Base-by-base conservation (phyloP, 345 rosid species). In the Eucalyptus dawsonii region DNA sequence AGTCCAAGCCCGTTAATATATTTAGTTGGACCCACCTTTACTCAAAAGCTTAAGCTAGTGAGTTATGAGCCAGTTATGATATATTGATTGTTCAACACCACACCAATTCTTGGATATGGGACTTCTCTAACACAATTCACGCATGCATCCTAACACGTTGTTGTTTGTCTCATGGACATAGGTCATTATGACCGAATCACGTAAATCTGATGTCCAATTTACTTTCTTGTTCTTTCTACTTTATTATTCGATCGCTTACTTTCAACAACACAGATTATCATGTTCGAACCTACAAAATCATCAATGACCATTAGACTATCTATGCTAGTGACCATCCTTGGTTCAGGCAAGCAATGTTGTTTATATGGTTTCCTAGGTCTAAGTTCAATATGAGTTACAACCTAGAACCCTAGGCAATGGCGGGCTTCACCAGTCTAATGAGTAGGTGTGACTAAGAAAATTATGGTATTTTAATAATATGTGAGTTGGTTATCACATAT, bases 281-380 rank as follows among this genome's bases (percentile, higher is more conserved):
- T 88, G 92, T 97, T 96, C 88, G 94, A 92, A 86, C 96, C 98
- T 96, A 94, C 87, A 81, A 88, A 15, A 27, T 86, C 58, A 60
- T 60, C 86, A 27, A 47, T 44, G 31, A 60, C 34, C 16, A 27
- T 27, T 7, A 60, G 16, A 60, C 69, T 60, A 5, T 60, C 31
- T 27, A 60, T 60, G 69, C 69, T 6, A 60, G 5, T 60, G 69
- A 60, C 8, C 34, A 27, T 13, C 69, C 69, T 60, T 60, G 69
- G 69, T 29, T 8, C 0, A 4, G 2, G 69, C 69, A 60, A 60
- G 69, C 6, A 60, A 60, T 13, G 34, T 60, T 27, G 69, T 60
- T 27, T 60, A 27, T 60, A 11, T 60, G n/a, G 34, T 60, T 60
- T 60, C 69, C 34, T 1, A 5, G 16, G 34, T 60, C 69, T 60